Evolutionary conservation across 2,329 filamentous ascomycete genomes (phyloP).

Genomic region (Exserohilum rostratum): DNA sequence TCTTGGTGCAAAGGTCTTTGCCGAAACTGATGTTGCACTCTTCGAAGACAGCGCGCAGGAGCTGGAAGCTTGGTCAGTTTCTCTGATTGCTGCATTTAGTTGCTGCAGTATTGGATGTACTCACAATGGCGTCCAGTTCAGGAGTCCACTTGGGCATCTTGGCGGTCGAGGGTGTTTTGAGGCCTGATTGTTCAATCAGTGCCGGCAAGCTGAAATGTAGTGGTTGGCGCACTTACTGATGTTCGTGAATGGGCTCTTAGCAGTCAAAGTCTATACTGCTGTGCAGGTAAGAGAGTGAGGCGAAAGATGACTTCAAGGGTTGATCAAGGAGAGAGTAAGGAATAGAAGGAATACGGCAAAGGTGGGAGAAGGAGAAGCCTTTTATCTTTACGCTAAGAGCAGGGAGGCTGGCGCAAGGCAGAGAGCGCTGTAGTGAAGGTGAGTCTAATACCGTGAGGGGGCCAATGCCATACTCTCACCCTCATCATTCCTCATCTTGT

Average conservation of each 20-base stretch:
- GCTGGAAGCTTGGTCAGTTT: constrained; percentile 19
- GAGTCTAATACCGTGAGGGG: neutral
- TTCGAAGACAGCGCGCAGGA: constrained; percentile 27
- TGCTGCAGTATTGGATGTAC: neutral
- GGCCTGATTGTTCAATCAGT: neutral
- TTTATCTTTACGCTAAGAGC: neutral
- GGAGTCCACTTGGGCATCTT: constrained; percentile 29
- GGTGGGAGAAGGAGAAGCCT: neutral
- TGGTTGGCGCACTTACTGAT: neutral
- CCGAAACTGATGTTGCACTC: constrained; percentile 15
- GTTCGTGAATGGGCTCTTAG: neutral
- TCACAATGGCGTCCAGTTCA: constrained; percentile 29
- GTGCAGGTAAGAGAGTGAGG: neutral
- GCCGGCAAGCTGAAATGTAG: neutral
- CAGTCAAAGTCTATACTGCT: neutral
- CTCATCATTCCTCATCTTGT: neutral
- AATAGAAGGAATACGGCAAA: neutral
- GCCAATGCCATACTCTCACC: neutral
- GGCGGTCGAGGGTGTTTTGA: neutral
- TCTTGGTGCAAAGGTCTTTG: constrained; percentile 19
- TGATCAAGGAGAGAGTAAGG: neutral
- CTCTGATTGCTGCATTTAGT: too few relatives aligned
- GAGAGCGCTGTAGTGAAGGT: constrained; percentile 15
- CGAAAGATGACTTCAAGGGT: neutral
- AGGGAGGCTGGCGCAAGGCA: neutral